Evolutionary conservation across 495 filamentous ascomycete genomes (phyloP).

Genomic region (Xylaria flabelliformis): DNA sequence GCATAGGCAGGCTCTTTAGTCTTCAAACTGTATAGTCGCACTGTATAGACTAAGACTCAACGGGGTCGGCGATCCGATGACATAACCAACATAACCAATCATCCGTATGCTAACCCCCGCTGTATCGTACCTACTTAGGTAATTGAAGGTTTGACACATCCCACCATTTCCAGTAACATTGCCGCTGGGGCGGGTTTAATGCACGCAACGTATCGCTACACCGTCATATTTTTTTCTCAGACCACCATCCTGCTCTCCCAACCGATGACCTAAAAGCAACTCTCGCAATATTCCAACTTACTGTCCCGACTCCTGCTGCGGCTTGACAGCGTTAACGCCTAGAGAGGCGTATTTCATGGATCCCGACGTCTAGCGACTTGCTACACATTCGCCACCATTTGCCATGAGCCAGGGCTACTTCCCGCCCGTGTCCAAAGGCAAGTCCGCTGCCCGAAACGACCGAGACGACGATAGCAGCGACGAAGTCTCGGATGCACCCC

Average conservation of each 20-base stretch:
- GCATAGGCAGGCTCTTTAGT: no score
- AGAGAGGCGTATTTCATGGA: constrained; percentile 23
- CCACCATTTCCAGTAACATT: not conserved
- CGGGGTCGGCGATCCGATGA: not conserved
- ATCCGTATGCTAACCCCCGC: not conserved
- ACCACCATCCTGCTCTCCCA: not conserved
- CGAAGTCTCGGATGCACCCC: constrained; percentile 31
- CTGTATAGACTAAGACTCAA: not conserved
- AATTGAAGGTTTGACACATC: not conserved
- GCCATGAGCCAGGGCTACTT: constrained; percentile 80
- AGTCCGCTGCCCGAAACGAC: constrained; percentile 38
- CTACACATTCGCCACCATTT: constrained; percentile 1
- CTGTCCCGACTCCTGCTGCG: not conserved
- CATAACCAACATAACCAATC: constrained; percentile 18
- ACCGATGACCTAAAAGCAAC: not conserved
- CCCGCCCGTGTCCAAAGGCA: constrained; percentile 53
- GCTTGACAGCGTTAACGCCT: not conserved
- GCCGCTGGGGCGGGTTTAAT: not conserved
- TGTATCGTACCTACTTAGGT: not conserved
- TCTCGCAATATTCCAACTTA: not conserved
- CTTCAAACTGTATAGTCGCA: not conserved
- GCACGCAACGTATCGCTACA: constrained; percentile 8
- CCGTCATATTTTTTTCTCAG: constrained; percentile 7
- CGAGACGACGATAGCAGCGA: constrained; percentile 25
- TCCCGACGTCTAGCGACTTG: constrained; percentile 28